These are phyloP conservation scores for Rhodamnia argentea DNA, from an alignment of 345 rosid species.

Conservation along the genomic window DNA sequence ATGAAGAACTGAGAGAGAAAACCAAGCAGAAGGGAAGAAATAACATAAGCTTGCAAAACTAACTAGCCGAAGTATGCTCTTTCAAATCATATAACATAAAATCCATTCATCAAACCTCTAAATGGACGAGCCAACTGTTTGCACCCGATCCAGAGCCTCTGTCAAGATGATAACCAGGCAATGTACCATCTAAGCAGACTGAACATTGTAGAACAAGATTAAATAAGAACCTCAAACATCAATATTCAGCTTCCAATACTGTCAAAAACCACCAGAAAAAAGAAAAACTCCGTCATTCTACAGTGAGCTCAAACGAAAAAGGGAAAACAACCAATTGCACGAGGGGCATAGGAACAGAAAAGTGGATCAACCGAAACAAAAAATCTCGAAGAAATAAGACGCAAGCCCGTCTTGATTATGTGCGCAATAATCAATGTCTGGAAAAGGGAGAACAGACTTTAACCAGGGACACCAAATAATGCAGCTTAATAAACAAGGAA, in stretches of 20 bases:
- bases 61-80: not conserved
- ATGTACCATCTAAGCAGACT: constrained; percentile 87
- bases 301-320: not conserved
- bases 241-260: not conserved
- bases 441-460: not conserved
- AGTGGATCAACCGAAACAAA: not conserved
- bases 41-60: not conserved
- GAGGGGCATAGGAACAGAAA: not conserved
- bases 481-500: not conserved
- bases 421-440: not conserved
- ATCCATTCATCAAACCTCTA: constrained; percentile 42
- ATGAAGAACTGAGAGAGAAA: not conserved
- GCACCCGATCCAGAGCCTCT: constrained; percentile 69
- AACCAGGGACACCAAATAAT: not conserved
- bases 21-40: not conserved
- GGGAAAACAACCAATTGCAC: not conserved
- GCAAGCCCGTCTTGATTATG: not conserved
- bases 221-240: not conserved
- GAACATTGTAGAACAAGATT: not conserved
- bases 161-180: constrained; percentile 82
- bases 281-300: not conserved
- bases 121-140: constrained; percentile 71
- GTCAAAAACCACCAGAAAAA: not conserved
- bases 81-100: not conserved
- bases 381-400: not conserved